Percentiles rank a stretch among this genome's conserved stretches.
Conservation (phyloP, 148 eudicot species). For the Diospyros lotus region DNA sequence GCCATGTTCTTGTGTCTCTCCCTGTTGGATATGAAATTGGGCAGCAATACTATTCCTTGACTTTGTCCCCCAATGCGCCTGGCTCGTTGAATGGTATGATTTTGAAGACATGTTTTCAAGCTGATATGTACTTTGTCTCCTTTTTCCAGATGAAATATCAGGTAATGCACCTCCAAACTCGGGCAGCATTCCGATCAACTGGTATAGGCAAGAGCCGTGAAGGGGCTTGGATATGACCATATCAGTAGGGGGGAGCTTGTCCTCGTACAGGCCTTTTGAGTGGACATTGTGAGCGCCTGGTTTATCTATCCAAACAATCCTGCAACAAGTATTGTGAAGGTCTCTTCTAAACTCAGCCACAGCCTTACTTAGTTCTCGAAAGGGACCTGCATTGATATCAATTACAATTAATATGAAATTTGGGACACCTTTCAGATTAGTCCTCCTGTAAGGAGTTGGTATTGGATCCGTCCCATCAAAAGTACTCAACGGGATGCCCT, state of each 20-base stretch:
- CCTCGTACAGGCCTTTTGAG: conserved; percentile 39
- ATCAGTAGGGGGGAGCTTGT: conserved; percentile 51
- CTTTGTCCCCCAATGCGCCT: not conserved
- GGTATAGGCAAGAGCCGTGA: conserved; percentile 66
- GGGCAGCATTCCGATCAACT: conserved; percentile 50
- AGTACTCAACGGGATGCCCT: conserved; percentile 29
- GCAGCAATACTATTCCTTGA: not conserved
- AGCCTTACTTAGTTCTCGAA: conserved; percentile 37
- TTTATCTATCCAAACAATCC: conserved; percentile 69
- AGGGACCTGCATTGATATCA: conserved; percentile 57
- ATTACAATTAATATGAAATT: conserved; percentile 49
- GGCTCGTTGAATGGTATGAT: not conserved
- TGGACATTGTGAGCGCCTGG: conserved; percentile 34
- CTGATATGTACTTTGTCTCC: not conserved
- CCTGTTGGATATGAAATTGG: no score
- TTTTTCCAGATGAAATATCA: not conserved
- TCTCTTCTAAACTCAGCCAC: conserved; percentile 67
- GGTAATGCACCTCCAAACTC: conserved; percentile 53
- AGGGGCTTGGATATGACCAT: conserved; percentile 58
- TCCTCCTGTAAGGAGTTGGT: conserved; percentile 18
- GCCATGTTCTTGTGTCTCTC: not conserved
- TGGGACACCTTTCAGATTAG: conserved; percentile 11
- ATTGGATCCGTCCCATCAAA: conserved; percentile 33
- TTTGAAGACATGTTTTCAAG: not conserved
- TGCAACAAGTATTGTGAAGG: conserved; percentile 23